Conservation (phyloP, 2,329 filamentous ascomycete species). For the Catunica adiposa region DNA sequence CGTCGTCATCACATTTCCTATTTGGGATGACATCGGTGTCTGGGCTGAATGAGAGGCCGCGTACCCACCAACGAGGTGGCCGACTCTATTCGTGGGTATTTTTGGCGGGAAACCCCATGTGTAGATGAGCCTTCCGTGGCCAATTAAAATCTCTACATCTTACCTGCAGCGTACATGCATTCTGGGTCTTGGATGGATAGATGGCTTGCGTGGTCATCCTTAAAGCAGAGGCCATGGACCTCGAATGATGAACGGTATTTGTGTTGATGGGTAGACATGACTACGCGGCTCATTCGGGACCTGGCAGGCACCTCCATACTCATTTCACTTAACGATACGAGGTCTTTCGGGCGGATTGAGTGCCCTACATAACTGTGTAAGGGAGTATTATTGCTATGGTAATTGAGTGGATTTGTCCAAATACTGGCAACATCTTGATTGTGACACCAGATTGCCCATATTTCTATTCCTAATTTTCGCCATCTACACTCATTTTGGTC, state of each 20-base stretch:
- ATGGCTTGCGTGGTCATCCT: neutral
- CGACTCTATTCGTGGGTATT: no score
- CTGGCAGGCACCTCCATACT: neutral
- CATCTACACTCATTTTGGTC: neutral
- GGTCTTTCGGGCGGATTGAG: neutral
- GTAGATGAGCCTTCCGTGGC: neutral
- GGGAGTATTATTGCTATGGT: conserved; percentile 2
- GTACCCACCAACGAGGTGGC: neutral
- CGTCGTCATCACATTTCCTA: neutral
- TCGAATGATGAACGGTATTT: neutral
- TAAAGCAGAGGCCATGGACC: neutral
- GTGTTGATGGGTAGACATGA: neutral
- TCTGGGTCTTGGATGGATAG: neutral
- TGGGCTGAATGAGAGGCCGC: neutral
- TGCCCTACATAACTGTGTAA: conserved; percentile 1
- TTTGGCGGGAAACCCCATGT: no score
- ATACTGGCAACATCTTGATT: neutral
- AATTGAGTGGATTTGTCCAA: neutral
- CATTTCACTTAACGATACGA: neutral
- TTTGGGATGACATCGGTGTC: neutral
- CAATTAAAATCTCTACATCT: neutral
- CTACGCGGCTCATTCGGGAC: neutral
- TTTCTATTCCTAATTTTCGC: no score
- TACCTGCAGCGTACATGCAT: neutral
- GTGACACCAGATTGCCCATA: neutral